phyloP scores from a whole-genome alignment of 371 early-diverging fungal species.

The Mortierella sp. region DNA sequence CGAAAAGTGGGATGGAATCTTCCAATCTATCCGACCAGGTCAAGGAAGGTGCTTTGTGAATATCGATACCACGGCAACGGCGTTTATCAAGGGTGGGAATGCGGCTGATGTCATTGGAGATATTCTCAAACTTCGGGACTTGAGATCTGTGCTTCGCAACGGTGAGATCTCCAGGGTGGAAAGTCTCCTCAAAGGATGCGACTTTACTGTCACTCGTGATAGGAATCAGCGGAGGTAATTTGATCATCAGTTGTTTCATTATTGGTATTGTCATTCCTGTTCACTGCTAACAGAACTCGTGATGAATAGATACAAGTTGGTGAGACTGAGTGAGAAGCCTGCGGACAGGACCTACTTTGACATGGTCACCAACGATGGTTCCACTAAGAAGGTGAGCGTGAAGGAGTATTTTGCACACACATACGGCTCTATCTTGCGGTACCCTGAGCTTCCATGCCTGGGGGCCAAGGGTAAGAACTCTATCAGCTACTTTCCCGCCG shows the following conservation, averaged over 20 bases:
- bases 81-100: conserved; percentile 38
- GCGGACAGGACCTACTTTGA: conserved; percentile 69
- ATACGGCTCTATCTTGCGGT: conserved; percentile 65
- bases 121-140: neutral
- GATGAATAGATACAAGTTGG: conserved; percentile 68
- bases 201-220: conserved; percentile 67
- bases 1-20: conserved; percentile 90
- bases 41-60: conserved; percentile 26
- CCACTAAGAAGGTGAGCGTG: conserved; percentile 57
- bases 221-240: conserved; percentile 42
- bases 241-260: neutral
- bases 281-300: too few relatives aligned
- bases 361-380: conserved; percentile 22
- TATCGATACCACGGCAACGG: conserved; percentile 24
- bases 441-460: conserved; percentile 79
- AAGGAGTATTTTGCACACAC: conserved; percentile 67
- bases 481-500: conserved; percentile 71
- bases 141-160: neutral
- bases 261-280: too few relatives aligned
- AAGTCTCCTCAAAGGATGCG: conserved; percentile 21
- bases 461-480: conserved; percentile 55
- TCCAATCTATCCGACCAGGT: conserved; percentile 75
- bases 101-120: conserved; percentile 18
- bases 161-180: conserved; percentile 17
- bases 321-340: conserved; percentile 60